Percentiles rank a stretch among this genome's conserved stretches.
Conservation (phyloP, 352 stramenopile genomes). For the Globisporangium recalcitrans region DNA sequence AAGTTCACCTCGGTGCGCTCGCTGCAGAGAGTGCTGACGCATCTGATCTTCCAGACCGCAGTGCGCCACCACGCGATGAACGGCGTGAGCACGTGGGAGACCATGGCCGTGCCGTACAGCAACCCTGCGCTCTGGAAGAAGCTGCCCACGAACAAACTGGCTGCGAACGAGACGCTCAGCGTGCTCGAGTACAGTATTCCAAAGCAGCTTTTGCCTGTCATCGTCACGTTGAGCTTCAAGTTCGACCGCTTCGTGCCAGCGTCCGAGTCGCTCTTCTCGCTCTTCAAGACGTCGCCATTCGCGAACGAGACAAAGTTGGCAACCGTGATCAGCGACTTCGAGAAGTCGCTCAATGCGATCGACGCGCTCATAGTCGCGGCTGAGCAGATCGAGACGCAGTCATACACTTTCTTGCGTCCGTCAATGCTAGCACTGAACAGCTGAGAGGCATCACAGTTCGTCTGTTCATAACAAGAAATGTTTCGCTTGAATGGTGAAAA, state of each 20-base stretch:
- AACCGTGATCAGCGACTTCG: constrained; percentile 21
- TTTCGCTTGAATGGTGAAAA: too few relatives aligned
- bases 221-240: constrained; percentile 25
- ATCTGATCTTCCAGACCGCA: constrained; percentile 31
- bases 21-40: constrained; percentile 20
- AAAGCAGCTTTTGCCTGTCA: constrained; percentile 19
- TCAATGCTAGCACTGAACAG: constrained; percentile 24
- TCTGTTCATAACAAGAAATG: too few relatives aligned
- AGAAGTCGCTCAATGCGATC: constrained; percentile 21
- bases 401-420: constrained; percentile 31
- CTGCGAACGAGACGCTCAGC: constrained; percentile 17
- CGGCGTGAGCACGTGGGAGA: constrained; percentile 30
- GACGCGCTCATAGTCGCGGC: constrained; percentile 22
- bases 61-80: constrained; percentile 56
- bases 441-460: too few relatives aligned
- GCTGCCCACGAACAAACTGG: constrained; percentile 29
- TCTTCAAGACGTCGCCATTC: constrained; percentile 25
- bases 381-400: constrained; percentile 23
- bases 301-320: constrained; percentile 22
- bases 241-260: constrained; percentile 30
- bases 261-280: constrained; percentile 22
- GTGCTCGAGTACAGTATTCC: constrained; percentile 28
- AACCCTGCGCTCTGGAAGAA: constrained; percentile 38
- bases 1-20: constrained; percentile 5
- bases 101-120: constrained; percentile 44